Percentiles rank a stretch among this genome's conserved stretches.
Evolutionary conservation across 2,329 filamentous ascomycete genomes (phyloP).

Genomic region (Fusarium caatingaense): DNA sequence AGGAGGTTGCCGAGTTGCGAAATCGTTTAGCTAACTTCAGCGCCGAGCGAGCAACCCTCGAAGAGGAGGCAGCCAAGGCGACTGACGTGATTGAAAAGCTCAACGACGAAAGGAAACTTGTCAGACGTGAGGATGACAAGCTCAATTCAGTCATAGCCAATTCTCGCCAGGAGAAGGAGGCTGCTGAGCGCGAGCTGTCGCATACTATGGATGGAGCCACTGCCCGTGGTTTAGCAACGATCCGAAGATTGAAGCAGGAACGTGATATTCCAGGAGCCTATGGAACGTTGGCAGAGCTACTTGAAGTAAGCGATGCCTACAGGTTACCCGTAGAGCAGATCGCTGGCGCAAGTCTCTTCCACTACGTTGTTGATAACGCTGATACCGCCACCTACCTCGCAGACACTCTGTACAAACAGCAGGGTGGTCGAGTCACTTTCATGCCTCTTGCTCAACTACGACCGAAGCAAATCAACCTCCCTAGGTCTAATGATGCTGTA

Average conservation of each 20-base stretch:
- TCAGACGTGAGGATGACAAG: constrained; percentile 91
- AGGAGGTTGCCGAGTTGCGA: constrained; percentile 76
- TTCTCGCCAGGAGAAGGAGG: constrained; percentile 79
- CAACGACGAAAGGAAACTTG: constrained; percentile 85
- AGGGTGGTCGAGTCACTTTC: constrained; percentile 89
- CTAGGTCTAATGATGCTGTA: constrained; percentile 86
- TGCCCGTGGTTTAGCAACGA: constrained; percentile 85
- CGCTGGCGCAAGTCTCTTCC: constrained; percentile 91
- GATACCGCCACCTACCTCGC: constrained; percentile 86
- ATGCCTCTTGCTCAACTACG: constrained; percentile 89
- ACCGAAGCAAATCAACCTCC: constrained; percentile 77
- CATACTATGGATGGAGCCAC: constrained; percentile 92
- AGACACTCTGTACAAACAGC: constrained; percentile 80
- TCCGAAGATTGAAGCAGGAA: constrained; percentile 84
- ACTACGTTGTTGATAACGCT: constrained; percentile 94
- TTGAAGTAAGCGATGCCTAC: constrained; percentile 86
- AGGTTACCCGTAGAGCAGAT: constrained; percentile 92
- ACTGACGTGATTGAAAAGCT: constrained; percentile 83
- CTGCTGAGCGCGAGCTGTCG: constrained; percentile 80
- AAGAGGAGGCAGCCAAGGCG: constrained; percentile 79
- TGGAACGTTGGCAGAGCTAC: constrained; percentile 92
- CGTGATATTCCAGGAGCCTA: constrained; percentile 87
- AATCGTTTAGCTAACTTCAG: constrained; percentile 82
- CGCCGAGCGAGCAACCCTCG: constrained; percentile 76
- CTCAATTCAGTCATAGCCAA: constrained; percentile 81